A percentile compares a stretch with the other conserved stretches of the same genome.
phyloP scores from a whole-genome alignment of 176 grass and related monocot species.

The Miscanthus lutarioriparius region DNA sequence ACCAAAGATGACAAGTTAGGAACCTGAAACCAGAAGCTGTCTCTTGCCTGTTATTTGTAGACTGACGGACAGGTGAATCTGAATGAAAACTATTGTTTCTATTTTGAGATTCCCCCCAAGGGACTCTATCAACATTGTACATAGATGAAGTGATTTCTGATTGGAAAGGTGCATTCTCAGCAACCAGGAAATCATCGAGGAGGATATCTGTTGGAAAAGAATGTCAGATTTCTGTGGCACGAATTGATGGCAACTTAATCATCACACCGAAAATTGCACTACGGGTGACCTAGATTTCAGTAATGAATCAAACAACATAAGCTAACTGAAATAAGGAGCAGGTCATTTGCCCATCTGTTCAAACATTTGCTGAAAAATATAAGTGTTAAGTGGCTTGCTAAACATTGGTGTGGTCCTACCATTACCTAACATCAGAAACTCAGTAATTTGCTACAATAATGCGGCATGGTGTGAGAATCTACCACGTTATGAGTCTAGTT shows the following conservation, averaged over 20 bases:
- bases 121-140: slow-evolving; percentile 55
- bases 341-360: neutral
- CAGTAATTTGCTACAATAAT: slow-evolving; percentile 8
- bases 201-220: slow-evolving; percentile 73
- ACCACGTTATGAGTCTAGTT: slow-evolving; percentile 26
- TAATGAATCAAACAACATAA: neutral
- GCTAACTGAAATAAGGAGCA: slow-evolving; percentile 31
- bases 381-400: neutral
- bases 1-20: slow-evolving; percentile 28
- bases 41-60: slow-evolving; percentile 58
- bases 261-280: neutral
- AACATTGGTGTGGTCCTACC: slow-evolving; percentile 12
- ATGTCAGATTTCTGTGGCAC: slow-evolving; percentile 17
- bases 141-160: slow-evolving; percentile 68
- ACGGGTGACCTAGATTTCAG: neutral
- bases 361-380: slow-evolving; percentile 18
- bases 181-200: slow-evolving; percentile 87
- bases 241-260: slow-evolving; percentile 27
- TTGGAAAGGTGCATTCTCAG: slow-evolving; percentile 84
- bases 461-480: neutral
- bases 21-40: slow-evolving; percentile 51
- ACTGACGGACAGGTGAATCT: slow-evolving; percentile 55
- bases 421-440: neutral
- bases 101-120: slow-evolving; percentile 51
- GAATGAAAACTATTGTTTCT: slow-evolving; percentile 43